Evolutionary conservation across 352 stramenopile species (phyloP), one percentile per base, ranked within the genome.

Genomic region (Pythium scleroteichum): DNA sequence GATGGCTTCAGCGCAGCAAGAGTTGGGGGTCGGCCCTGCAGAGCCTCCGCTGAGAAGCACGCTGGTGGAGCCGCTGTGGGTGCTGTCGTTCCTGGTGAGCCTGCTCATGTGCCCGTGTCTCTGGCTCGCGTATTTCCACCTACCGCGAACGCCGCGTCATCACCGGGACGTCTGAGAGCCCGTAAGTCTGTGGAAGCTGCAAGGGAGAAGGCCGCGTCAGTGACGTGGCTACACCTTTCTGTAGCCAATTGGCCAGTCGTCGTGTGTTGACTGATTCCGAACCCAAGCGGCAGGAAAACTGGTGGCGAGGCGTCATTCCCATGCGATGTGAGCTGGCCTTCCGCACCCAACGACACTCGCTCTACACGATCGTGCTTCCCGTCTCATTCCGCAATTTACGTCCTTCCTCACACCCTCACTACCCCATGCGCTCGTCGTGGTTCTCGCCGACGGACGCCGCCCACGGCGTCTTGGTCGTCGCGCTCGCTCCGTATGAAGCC

Each of bases 91-190:
- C 16, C 20, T 53, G 10, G 32, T 33, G 7, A 42, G 23, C 24
- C 24, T 64, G 1, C 2, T 64, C 4, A 4, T 64, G n/a, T 39
- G 56, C 14, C 29, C 38, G 23, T 45, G 38, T 45, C 20, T 64
- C 29, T 35, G 29, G 29, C 29, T 35, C 29, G 29, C 29, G 29
- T 35, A 35, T 10, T n/a, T 5, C 29, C 29, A 27, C 7, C 3
- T 32, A 20, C 23, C 46, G 26, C 17, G 38, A 26, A 17, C 13
- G 39, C 1, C 46, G 46, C 9, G 24, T 24, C 20, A 35, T 38
- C 12, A 19, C 27, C 5, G 26, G 1, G 9, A 23, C 10, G 17
- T 8, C 13, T 6, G 17, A 56, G 29, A 35, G 10, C 29, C 5
- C 29, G 44, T 16, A 41, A 40, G 17, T 13, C 20, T 1, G 40